Evolutionary conservation across 192 early-diverging fungal species (phyloP).

Genomic region (Spizellomyces sp.): DNA sequence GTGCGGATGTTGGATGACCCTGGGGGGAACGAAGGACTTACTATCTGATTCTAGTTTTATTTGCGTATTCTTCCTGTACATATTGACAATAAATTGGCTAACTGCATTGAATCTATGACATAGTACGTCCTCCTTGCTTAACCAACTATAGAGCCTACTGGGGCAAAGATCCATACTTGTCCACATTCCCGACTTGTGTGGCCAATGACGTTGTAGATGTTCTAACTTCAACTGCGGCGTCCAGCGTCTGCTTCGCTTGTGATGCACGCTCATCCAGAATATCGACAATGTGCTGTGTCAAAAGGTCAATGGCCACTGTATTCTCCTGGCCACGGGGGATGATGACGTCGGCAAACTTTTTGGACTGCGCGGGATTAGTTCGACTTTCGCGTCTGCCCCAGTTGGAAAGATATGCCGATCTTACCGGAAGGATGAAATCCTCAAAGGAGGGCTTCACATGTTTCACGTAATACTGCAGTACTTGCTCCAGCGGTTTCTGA

Average conservation of each 20-base stretch:
- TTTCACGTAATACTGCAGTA: slow-evolving; percentile 70
- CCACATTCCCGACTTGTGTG: not conserved
- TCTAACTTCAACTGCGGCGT: not conserved
- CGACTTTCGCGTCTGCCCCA: too few species aligned
- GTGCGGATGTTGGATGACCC: too few species aligned
- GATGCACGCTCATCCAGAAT: slow-evolving; percentile 31
- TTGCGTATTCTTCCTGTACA: too few species aligned
- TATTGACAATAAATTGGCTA: too few species aligned
- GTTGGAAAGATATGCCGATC: not conserved
- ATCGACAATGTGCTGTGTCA: slow-evolving; percentile 45
- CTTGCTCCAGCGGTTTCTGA: slow-evolving; percentile 46
- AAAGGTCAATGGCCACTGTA: slow-evolving; percentile 45
- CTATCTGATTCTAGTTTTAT: too few species aligned
- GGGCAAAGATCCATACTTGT: not conserved
- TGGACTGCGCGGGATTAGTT: slow-evolving; percentile 25
- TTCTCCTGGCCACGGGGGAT: slow-evolving; percentile 52
- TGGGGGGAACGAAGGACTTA: too few species aligned
- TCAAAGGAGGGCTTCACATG: slow-evolving; percentile 87
- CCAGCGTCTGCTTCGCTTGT: not conserved
- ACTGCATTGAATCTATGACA: too few species aligned
- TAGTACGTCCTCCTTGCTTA: too few species aligned
- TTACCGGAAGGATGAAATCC: slow-evolving; percentile 80
- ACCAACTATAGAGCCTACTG: not conserved
- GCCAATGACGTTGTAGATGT: not conserved
- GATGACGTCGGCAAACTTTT: slow-evolving; percentile 50